Conservation (phyloP, 257 asterid genomes). For the Jacaranda copaia region DNA sequence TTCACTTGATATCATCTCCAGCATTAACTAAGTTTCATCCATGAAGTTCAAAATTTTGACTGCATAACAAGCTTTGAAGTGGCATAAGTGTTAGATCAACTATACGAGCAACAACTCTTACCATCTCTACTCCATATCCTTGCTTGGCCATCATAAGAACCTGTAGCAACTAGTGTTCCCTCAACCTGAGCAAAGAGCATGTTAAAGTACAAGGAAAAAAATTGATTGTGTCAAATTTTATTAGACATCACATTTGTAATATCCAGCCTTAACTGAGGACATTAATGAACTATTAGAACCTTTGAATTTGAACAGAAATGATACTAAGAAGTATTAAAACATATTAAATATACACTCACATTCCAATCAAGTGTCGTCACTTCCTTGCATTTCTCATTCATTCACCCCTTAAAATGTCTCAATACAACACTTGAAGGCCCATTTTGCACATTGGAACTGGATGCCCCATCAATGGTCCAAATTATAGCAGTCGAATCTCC, state of each 20-base stretch:
- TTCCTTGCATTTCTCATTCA: slow-evolving; percentile 78
- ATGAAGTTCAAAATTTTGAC: not conserved
- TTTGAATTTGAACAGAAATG: not conserved
- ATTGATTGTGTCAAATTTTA: not conserved
- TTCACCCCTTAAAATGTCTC: slow-evolving; percentile 72
- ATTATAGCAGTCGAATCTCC: slow-evolving; percentile 85
- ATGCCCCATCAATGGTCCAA: slow-evolving; percentile 66
- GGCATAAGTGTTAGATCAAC: slow-evolving; percentile 16
- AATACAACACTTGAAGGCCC: slow-evolving; percentile 60
- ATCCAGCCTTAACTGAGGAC: not conserved
- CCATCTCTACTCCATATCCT: slow-evolving; percentile 80
- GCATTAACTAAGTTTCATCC: not conserved
- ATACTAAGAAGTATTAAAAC: not conserved
- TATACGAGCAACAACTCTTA: slow-evolving; percentile 40
- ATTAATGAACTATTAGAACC: not conserved
- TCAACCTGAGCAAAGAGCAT: slow-evolving; percentile 54
- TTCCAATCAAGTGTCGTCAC: slow-evolving; percentile 89
- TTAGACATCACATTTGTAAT: not conserved
- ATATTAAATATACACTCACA: slow-evolving; percentile 47
- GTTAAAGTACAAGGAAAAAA: not conserved
- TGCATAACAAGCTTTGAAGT: not conserved
- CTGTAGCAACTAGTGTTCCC: slow-evolving; percentile 79
- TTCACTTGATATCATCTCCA: not conserved
- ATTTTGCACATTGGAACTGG: slow-evolving; percentile 54
- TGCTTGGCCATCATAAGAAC: slow-evolving; percentile 86